Evolutionary conservation across 495 filamentous ascomycete genomes (phyloP), one percentile per base, ranked within the genome.

Genomic region (Hyphodiscus hymeniophilus): DNA sequence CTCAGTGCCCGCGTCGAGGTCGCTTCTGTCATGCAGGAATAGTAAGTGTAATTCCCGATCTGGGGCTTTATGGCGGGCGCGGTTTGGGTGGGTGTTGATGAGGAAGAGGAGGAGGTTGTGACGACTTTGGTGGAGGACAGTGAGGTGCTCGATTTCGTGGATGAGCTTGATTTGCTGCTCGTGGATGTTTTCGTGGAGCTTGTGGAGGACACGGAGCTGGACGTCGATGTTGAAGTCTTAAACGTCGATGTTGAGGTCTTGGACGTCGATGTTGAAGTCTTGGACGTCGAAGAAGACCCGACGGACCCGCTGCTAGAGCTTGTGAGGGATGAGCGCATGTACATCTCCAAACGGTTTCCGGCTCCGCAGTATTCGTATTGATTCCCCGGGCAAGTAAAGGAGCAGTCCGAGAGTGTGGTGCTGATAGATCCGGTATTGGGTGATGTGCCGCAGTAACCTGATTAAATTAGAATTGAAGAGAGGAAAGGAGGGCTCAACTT

Each of bases 271-370:
- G 34, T 51, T 17, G 48, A 39, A 22, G 36, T n/a, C 6, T 22
- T 34, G 13, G 33, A 39, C 2, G 42, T 23, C 12, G 33, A 38
- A 30, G 48, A 36, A 13, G 40, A 11, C 30, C 35, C 35, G 20
- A 22, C 34, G 16, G 41, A 45, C 23, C 41, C 33, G 12, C 13
- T 17, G 16, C 13, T n/a, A 17, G 6, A 4, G 6, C 5, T 3
- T 36, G 33, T 13, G 15, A 36, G 16, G 5, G 33, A n/a, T 6
- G 13, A 13, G 15, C 6, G 12, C 16, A 36, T 36, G n/a, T 73
- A 70, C 10, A 74, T 58, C 39, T 60, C 59, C 5, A 73, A 53
- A 18, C 70, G 52, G 44, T 69, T 65, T 7, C 66, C 65, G 2
- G 59, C 66, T 18, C 71, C 71, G 42, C 56, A 59, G 36, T 50